phyloP scores from a whole-genome alignment of 257 asterid genomes.

The Haberlea rhodopensis region DNA sequence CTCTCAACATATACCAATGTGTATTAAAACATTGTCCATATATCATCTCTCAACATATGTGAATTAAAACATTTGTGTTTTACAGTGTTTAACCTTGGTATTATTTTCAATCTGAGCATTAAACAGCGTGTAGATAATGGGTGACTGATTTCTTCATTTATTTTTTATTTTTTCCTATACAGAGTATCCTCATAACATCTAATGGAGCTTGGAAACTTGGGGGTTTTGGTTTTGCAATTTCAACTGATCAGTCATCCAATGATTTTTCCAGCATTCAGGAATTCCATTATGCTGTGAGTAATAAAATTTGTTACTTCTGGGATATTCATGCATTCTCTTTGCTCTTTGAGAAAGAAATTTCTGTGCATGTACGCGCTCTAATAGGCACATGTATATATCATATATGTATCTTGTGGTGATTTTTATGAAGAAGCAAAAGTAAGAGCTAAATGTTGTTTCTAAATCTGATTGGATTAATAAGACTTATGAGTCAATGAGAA shows the following conservation, averaged over 20 bases:
- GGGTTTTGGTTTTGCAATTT: constrained; percentile 86
- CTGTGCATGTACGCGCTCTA: no score
- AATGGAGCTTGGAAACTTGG: constrained; percentile 99
- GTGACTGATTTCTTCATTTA: constrained; percentile 25
- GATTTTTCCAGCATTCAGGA: constrained; percentile 63
- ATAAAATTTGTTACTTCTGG: constrained; percentile 23
- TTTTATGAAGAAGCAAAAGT: constrained; percentile 16
- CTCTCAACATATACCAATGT: not conserved
- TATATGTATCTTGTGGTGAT: constrained; percentile 16
- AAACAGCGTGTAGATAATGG: constrained; percentile 21
- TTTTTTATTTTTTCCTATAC: constrained; percentile 27
- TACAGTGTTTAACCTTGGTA: constrained; percentile 1
- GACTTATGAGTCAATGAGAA: constrained; percentile 3
- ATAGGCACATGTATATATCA: not conserved
- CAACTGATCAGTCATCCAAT: constrained; percentile 63
- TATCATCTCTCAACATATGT: constrained; percentile 22
- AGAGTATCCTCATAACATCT: constrained; percentile 84
- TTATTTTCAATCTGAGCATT: not conserved
- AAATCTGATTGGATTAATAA: constrained; percentile 11
- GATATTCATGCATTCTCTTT: constrained; percentile 25
- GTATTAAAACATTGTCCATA: constrained; percentile 12
- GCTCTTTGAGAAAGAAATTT: not conserved
- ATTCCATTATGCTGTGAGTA: constrained; percentile 97
- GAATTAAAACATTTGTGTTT: constrained; percentile 8
- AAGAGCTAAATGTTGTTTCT: constrained; percentile 16